These are phyloP conservation scores for Diaporthe sp. DNA, from an alignment of 2,329 filamentous ascomycete genomes.

Conservation along the genomic window DNA sequence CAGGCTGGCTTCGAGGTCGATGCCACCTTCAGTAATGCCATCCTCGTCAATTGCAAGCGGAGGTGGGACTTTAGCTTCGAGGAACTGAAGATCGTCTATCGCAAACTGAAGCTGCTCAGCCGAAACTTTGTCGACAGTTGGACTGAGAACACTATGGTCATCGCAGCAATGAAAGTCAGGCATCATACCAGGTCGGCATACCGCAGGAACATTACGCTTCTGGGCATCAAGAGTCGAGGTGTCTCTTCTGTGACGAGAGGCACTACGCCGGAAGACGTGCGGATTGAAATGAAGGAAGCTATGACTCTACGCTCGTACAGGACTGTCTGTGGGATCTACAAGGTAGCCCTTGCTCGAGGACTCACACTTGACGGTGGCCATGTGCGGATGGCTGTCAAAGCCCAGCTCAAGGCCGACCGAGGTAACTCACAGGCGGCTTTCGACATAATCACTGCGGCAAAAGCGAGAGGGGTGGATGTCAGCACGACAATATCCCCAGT, in stretches of 20 bases:
- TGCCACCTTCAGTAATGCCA: constrained; percentile 55
- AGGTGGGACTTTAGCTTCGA: constrained; percentile 55
- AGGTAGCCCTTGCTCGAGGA: constrained; percentile 50
- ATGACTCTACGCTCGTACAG: constrained; percentile 26
- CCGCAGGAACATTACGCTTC: constrained; percentile 28
- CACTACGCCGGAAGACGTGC: constrained; percentile 21
- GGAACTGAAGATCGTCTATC: constrained; percentile 53
- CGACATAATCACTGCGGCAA: constrained; percentile 56
- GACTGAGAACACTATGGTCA: constrained; percentile 50
- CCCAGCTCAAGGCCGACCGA: constrained; percentile 53
- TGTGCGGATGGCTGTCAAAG: constrained; percentile 63
- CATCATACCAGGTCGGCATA: constrained; percentile 20
- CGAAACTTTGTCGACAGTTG: constrained; percentile 53
- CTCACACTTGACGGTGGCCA: constrained; percentile 57
- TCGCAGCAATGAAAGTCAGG: constrained; percentile 27
- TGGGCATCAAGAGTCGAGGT: constrained; percentile 24
- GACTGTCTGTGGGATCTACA: constrained; percentile 53
- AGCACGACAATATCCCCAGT: constrained; percentile 56
- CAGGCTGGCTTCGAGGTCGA: constrained; percentile 53
- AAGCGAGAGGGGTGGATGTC: constrained; percentile 58
- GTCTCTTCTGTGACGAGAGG: constrained; percentile 9
- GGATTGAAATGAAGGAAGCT: constrained; percentile 39
- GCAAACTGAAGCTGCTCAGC: constrained; percentile 51
- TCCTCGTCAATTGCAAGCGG: constrained; percentile 55
- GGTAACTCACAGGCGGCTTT: constrained; percentile 52